These are phyloP conservation scores for Verticillium zaregamsianum DNA, from an alignment of 2,329 filamentous ascomycete genomes.

Conservation along the genomic window DNA sequence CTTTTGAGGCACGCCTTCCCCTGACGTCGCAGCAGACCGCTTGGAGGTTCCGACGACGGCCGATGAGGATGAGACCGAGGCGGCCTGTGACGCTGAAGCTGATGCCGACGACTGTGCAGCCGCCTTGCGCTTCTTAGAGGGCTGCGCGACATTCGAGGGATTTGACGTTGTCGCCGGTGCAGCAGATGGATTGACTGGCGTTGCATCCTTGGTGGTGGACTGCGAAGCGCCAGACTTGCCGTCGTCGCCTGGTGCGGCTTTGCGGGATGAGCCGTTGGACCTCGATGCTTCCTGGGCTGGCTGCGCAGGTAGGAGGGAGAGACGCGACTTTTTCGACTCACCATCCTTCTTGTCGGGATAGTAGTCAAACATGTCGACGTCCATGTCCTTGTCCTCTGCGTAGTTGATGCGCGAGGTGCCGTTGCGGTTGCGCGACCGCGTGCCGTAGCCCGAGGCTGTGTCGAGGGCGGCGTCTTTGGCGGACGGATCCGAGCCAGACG, in stretches of 20 bases:
- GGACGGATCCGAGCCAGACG: constrained; percentile 38
- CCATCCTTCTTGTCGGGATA: constrained; percentile 51
- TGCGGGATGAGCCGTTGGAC: constrained; percentile 33
- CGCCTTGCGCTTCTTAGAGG: constrained; percentile 84
- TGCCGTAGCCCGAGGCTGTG: constrained; percentile 74
- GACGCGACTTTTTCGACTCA: constrained; percentile 53
- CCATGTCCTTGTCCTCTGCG: constrained; percentile 87
- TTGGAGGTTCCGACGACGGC: constrained; percentile 24
- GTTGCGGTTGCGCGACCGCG: constrained; percentile 84
- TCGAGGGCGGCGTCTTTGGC: constrained; percentile 47
- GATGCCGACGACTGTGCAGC: constrained; percentile 26
- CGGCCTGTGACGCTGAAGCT: neutral
- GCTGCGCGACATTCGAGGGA: constrained; percentile 34
- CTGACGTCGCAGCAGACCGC: constrained; percentile 33
- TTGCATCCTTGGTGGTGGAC: constrained; percentile 31
- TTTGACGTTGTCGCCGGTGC: constrained; percentile 42
- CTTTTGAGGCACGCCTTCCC: constrained; percentile 15
- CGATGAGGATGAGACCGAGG: constrained; percentile 11
- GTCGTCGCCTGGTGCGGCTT: constrained; percentile 33
- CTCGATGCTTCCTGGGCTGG: constrained; percentile 30
- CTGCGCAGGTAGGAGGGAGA: constrained; percentile 33
- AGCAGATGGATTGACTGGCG: constrained; percentile 14
- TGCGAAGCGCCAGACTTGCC: constrained; percentile 28
- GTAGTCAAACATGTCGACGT: constrained; percentile 78
- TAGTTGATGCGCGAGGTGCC: constrained; percentile 85